These are phyloP conservation scores for Chenopodium suecicum DNA, from an alignment of 148 eudicot species.

Conservation along the genomic window DNA sequence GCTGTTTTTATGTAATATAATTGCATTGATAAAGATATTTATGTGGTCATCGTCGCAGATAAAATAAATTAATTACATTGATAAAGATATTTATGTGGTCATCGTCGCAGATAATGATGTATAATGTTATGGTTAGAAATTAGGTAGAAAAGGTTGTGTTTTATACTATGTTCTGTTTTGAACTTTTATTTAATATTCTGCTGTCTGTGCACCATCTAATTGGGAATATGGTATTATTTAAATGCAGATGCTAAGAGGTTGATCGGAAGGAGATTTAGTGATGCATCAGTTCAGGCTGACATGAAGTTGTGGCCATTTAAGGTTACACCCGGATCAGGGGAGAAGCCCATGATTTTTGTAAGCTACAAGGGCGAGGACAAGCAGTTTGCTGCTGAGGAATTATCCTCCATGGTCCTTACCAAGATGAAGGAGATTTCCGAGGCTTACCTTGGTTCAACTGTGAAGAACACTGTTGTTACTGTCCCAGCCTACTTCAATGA, in stretches of 20 bases:
- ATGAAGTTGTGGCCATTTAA: constrained; percentile 26
- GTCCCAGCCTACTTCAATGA: constrained; percentile 7
- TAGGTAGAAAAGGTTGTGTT: too few relatives aligned
- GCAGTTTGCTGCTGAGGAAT: constrained; percentile 23
- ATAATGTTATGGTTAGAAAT: too few relatives aligned
- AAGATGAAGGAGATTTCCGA: constrained; percentile 26
- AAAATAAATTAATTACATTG: too few relatives aligned
- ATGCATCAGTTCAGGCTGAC: constrained; percentile 26
- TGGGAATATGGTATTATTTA: neutral
- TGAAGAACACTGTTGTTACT: constrained; percentile 19
- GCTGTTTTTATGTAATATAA: too few relatives aligned
- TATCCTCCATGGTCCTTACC: constrained; percentile 21
- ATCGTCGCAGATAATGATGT: too few relatives aligned
- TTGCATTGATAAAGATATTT: too few relatives aligned
- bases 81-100: too few relatives aligned
- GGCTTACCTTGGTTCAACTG: constrained; percentile 20
- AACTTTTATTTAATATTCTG: too few relatives aligned
- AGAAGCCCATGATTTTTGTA: constrained; percentile 22
- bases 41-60: too few relatives aligned
- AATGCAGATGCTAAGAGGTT: neutral
- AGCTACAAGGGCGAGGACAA: constrained; percentile 23
- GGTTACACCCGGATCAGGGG: constrained; percentile 16
- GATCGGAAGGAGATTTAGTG: too few relatives aligned
- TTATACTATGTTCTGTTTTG: neutral
- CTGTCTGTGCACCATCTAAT: neutral